phyloP scores from a whole-genome alignment of 2,329 filamentous ascomycete species.

The Gyromitra esculenta region DNA sequence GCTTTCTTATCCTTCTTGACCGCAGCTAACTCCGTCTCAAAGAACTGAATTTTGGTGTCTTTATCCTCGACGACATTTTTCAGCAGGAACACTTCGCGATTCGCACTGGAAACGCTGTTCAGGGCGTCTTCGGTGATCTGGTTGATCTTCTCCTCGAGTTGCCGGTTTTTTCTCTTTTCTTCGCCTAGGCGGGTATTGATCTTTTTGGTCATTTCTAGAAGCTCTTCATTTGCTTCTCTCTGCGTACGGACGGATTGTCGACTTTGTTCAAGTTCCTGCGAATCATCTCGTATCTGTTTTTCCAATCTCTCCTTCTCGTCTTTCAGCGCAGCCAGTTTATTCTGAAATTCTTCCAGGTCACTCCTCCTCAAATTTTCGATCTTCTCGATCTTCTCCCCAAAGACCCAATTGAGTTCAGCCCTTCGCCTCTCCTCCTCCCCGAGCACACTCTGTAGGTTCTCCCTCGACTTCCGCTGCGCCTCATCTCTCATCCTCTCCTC shows the following conservation, averaged over 20 bases:
- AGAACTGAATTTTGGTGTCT: conserved; percentile 39
- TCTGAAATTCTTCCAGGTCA: conserved; percentile 42
- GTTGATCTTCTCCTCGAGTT: conserved; percentile 48
- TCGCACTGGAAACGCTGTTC: conserved; percentile 50
- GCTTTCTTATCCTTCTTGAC: conserved; percentile 47
- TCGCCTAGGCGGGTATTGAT: conserved; percentile 53
- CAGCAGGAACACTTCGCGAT: conserved; percentile 49
- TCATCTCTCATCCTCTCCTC: conserved; percentile 44
- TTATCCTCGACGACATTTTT: conserved; percentile 50
- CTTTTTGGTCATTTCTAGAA: conserved; percentile 51
- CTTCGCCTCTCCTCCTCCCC: conserved; percentile 51
- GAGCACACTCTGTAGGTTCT: conserved; percentile 37
- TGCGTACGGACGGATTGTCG: conserved; percentile 33
- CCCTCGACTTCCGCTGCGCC: conserved; percentile 33
- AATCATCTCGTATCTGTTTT: conserved; percentile 30
- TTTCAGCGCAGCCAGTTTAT: conserved; percentile 7
- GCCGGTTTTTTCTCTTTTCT: conserved; percentile 53
- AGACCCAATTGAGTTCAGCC: conserved; percentile 48
- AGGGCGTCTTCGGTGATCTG: conserved; percentile 51
- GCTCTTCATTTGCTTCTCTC: conserved; percentile 49
- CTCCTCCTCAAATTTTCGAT: conserved; percentile 30
- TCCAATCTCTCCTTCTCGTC: conserved; percentile 46
- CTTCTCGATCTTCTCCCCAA: conserved; percentile 43
- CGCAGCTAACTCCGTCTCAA: conserved; percentile 47
- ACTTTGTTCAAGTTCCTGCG: conserved; percentile 39